These are phyloP conservation scores for Thraustochytrium striatum DNA, from an alignment of 352 stramenopile genomes.

Conservation along the genomic window DNA sequence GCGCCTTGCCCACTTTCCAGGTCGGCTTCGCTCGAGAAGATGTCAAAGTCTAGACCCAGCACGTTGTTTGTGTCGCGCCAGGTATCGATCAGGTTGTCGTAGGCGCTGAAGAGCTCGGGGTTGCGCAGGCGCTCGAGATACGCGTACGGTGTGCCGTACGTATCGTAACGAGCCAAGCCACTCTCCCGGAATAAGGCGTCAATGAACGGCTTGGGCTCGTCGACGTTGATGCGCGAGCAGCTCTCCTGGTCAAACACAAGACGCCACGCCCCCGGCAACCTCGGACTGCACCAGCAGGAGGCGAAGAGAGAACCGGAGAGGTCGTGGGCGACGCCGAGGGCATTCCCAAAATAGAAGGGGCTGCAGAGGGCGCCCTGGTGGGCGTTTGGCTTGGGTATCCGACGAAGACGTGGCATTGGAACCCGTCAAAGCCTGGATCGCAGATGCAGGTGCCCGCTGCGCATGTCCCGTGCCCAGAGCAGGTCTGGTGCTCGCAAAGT, in stretches of 20 bases:
- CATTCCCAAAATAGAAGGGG: neutral
- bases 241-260: neutral
- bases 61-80: neutral
- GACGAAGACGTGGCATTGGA: constrained; percentile 30
- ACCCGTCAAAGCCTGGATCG: neutral
- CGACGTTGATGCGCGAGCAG: neutral
- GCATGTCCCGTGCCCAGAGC: neutral
- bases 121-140: constrained; percentile 12
- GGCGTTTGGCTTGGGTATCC: no score
- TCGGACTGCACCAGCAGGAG: no score
- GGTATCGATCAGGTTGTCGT: constrained; percentile 34
- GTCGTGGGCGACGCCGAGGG: no score
- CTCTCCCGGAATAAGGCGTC: neutral
- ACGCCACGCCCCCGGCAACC: no score
- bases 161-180: constrained; percentile 19
- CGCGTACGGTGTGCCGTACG: constrained; percentile 19
- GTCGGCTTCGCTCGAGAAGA: constrained; percentile 10
- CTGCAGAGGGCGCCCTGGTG: neutral
- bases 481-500: neutral
- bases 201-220: neutral
- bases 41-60: constrained; percentile 23
- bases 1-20: neutral
- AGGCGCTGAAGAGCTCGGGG: constrained; percentile 8
- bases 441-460: neutral
- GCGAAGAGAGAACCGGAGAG: no score